Evolutionary conservation across 495 filamentous ascomycete species (phyloP).

Genomic region (Neurospora hispaniola): DNA sequence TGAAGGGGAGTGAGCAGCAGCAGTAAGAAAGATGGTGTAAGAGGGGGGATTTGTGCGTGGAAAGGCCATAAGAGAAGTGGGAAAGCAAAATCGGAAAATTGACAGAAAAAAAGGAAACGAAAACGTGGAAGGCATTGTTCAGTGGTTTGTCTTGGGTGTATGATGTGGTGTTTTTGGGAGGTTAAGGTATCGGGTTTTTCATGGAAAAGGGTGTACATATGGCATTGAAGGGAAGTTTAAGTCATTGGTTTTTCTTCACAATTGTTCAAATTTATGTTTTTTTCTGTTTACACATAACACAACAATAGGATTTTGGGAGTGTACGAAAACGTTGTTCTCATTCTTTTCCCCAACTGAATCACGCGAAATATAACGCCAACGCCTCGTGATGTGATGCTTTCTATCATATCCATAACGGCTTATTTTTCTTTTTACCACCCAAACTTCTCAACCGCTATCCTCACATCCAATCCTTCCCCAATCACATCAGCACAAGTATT

Average conservation of each 20-base stretch:
- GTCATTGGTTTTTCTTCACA: too few species aligned
- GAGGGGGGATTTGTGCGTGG: too few species aligned
- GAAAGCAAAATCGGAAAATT: background rate
- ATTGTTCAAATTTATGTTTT: too few species aligned
- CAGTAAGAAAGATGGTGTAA: background rate
- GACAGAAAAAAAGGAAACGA: background rate
- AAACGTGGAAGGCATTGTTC: background rate
- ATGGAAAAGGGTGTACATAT: too few species aligned
- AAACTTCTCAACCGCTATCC: conserved; percentile 40
- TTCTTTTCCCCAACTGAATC: background rate
- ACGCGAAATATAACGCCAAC: background rate
- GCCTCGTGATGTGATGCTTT: background rate
- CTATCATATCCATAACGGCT: background rate
- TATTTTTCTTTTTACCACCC: conserved; percentile 28
- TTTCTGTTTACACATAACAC: background rate
- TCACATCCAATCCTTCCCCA: conserved; percentile 26
- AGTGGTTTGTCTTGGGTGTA: background rate
- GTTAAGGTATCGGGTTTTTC: too few species aligned
- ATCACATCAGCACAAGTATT: conserved; percentile 41
- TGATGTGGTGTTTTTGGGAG: background rate
- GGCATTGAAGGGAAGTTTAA: too few species aligned
- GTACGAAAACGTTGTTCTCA: background rate
- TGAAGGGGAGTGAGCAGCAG: conserved; percentile 25
- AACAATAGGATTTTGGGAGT: background rate
- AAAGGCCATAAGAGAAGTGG: too few species aligned